Evolutionary conservation across 1,139 yeast genomes (phyloP).

Genomic region (Magnusiomyces suaveolens): DNA sequence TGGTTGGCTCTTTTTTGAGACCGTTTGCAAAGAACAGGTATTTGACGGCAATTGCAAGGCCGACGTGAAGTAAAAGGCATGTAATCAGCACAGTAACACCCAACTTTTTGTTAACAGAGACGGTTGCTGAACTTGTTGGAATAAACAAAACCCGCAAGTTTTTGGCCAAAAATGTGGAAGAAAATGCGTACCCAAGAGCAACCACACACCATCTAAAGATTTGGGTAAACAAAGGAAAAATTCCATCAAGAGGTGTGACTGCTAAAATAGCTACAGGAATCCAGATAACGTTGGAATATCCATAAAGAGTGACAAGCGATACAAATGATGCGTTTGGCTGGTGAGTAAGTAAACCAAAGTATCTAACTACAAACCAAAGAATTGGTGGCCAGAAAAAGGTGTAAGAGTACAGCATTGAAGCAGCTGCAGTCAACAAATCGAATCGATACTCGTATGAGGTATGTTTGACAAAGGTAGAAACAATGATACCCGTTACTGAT

Average conservation of each 20-base stretch:
- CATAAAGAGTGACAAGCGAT: conserved; percentile 53
- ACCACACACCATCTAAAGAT: conserved; percentile 33
- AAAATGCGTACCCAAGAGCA: conserved; percentile 31
- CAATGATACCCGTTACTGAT: conserved; percentile 46
- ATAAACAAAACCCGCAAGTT: conserved; percentile 30
- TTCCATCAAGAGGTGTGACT: conserved; percentile 35
- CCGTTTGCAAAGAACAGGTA: conserved; percentile 27
- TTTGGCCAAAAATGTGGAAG: conserved; percentile 32
- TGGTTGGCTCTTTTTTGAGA: neutral
- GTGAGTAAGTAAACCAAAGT: conserved; percentile 27
- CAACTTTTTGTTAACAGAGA: conserved; percentile 25
- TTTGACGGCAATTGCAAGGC: conserved; percentile 33
- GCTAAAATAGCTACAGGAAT: conserved; percentile 59
- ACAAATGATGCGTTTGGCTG: conserved; percentile 31
- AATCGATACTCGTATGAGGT: conserved; percentile 47
- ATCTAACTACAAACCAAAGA: conserved; percentile 42
- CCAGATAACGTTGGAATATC: conserved; percentile 74
- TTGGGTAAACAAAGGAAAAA: conserved; percentile 27
- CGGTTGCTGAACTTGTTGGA: conserved; percentile 25
- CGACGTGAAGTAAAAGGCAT: conserved; percentile 31
- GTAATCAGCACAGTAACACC: conserved; percentile 28
- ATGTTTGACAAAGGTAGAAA: neutral
- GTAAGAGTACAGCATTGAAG: conserved; percentile 62
- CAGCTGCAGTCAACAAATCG: conserved; percentile 54
- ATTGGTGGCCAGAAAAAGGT: conserved; percentile 51